Conservation (phyloP, 352 stramenopile genomes). For the Phytophthora melonis region DNA sequence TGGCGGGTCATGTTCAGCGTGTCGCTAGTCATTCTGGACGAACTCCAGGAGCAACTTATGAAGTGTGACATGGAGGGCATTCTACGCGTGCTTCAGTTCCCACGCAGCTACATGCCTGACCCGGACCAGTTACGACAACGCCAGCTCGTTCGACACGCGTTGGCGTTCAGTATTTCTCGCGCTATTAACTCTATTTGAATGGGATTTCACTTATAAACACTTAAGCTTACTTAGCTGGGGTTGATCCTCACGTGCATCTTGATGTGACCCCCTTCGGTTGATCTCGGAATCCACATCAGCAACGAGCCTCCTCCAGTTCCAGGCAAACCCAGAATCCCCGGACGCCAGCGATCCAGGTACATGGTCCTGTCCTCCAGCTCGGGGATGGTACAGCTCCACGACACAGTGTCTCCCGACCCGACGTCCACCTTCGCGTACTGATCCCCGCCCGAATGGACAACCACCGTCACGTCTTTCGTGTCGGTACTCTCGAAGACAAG, state of each 20-base stretch:
- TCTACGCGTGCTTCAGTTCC: constrained; percentile 71
- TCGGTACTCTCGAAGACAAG: constrained; percentile 34
- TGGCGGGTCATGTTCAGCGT: constrained; percentile 86
- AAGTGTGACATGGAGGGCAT: constrained; percentile 74
- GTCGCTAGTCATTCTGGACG: constrained; percentile 80
- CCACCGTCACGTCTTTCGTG: constrained; percentile 29
- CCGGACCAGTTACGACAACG: constrained; percentile 46
- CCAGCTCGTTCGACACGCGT: constrained; percentile 65
- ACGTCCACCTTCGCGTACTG: constrained; percentile 32
- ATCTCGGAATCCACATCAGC: constrained; percentile 50
- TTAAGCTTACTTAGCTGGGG: constrained; percentile 33
- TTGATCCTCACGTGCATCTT: constrained; percentile 56
- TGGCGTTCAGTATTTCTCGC: constrained; percentile 73
- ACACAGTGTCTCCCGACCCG: constrained; percentile 20
- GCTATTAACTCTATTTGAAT: constrained; percentile 57
- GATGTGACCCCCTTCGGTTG: constrained; percentile 41
- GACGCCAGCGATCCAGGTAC: constrained; percentile 30
- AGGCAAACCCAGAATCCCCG: constrained; percentile 21
- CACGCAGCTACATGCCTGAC: constrained; percentile 61
- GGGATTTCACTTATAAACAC: not conserved
- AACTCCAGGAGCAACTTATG: constrained; percentile 65
- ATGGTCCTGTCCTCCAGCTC: constrained; percentile 31
- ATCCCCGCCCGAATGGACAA: constrained; percentile 28
- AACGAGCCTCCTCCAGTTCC: constrained; percentile 28
- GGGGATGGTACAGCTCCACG: constrained; percentile 25